Conservation (phyloP, 2,329 filamentous ascomycete genomes). For the Fusarium devonianum region DNA sequence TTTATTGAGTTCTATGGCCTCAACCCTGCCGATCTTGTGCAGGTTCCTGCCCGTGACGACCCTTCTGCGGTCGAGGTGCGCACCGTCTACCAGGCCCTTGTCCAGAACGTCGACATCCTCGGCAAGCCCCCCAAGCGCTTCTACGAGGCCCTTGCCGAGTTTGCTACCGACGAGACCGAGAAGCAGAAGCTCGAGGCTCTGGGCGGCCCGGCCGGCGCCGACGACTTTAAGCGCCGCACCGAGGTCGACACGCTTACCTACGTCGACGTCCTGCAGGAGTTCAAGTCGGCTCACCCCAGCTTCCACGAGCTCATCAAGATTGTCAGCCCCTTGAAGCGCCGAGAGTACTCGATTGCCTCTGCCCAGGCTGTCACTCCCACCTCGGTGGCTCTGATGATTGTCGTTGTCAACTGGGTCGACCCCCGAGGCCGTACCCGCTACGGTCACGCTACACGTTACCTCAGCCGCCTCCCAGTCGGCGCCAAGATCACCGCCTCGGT, state of each 20-base stretch:
- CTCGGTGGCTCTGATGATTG: slow-evolving; percentile 93
- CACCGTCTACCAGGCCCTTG: slow-evolving; percentile 88
- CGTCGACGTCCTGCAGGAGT: slow-evolving; percentile 89
- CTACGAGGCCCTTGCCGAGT: slow-evolving; percentile 91
- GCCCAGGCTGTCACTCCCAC: slow-evolving; percentile 93
- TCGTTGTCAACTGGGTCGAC: slow-evolving; percentile 96
- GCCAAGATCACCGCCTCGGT: slow-evolving; percentile 87
- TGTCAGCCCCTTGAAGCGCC: slow-evolving; percentile 89
- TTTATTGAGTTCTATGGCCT: slow-evolving; percentile 94
- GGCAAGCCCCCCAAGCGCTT: slow-evolving; percentile 97
- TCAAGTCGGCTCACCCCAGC: slow-evolving; percentile 83
- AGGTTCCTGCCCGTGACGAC: slow-evolving; percentile 87
- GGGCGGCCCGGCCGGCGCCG: slow-evolving; percentile 78
- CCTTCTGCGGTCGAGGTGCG: slow-evolving; percentile 78
- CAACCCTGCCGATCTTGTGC: slow-evolving; percentile 82
- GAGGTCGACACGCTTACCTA: slow-evolving; percentile 93
- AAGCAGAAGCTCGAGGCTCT: slow-evolving; percentile 80
- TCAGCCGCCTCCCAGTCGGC: slow-evolving; percentile 78
- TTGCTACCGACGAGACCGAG: slow-evolving; percentile 82
- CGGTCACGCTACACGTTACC: slow-evolving; percentile 91
- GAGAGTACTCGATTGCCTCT: slow-evolving; percentile 99
- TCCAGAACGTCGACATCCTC: slow-evolving; percentile 96
- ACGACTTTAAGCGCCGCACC: slow-evolving; percentile 89
- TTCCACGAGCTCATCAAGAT: slow-evolving; percentile 91
- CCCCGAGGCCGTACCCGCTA: slow-evolving; percentile 85